These are phyloP conservation scores for Aplosporella prunicola DNA, from an alignment of 2,329 filamentous ascomycete species.

Conservation along the genomic window DNA sequence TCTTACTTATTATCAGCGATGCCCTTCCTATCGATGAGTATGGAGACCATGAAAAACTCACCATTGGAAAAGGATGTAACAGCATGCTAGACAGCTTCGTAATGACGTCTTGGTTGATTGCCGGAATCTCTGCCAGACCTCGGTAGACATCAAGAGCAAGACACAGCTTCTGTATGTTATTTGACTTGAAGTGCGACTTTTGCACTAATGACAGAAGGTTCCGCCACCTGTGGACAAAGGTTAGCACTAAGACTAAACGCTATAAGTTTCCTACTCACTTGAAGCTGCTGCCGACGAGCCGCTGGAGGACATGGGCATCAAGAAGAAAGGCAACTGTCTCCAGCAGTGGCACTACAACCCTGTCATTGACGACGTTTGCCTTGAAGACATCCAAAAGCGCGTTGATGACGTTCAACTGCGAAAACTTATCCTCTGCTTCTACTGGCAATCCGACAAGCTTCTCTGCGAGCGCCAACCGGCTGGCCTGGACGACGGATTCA, in stretches of 20 bases:
- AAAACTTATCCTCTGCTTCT: constrained; percentile 12
- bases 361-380: constrained; percentile 45
- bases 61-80: constrained; percentile 64
- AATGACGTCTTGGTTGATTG: constrained; percentile 46
- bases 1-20: constrained; percentile 15
- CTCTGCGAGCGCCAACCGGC: constrained; percentile 53
- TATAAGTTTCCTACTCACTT: constrained; percentile 35
- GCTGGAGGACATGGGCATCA: constrained; percentile 35
- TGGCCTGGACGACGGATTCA: constrained; percentile 62
- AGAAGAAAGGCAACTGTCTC: constrained; percentile 67
- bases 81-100: constrained; percentile 65
- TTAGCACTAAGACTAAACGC: neutral
- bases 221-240: constrained; percentile 36
- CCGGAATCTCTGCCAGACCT: constrained; percentile 49
- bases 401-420: constrained; percentile 18
- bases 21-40: neutral
- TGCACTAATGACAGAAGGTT: constrained; percentile 61
- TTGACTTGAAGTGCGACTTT: constrained; percentile 72
- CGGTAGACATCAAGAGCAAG: constrained; percentile 74
- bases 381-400: constrained; percentile 23
- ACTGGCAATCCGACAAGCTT: constrained; percentile 23
- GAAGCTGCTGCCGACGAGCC: constrained; percentile 37
- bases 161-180: constrained; percentile 71
- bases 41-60: neutral
- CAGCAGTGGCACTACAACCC: constrained; percentile 63